These are phyloP conservation scores for Phylloporus rhodoxanthus DNA, from an alignment of 768 basidiomycete genomes.

Conservation along the genomic window DNA sequence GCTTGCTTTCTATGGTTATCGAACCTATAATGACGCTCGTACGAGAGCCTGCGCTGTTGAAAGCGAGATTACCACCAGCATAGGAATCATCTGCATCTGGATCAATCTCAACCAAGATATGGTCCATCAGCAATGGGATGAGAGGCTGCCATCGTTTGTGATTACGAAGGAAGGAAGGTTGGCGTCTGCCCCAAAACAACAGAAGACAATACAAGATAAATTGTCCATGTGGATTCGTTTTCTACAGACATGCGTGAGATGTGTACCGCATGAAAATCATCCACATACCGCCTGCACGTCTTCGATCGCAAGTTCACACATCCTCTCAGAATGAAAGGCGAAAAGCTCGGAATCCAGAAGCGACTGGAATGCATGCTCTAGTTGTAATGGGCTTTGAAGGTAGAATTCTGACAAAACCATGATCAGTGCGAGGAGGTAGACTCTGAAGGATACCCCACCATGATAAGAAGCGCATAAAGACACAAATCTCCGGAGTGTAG, in stretches of 20 bases:
- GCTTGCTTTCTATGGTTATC: slow-evolving; percentile 78
- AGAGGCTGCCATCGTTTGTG: slow-evolving; percentile 81
- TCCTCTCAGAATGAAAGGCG: slow-evolving; percentile 84
- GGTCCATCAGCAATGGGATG: slow-evolving; percentile 78
- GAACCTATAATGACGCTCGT: slow-evolving; percentile 38
- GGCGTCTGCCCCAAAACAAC: slow-evolving; percentile 67
- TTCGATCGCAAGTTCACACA: slow-evolving; percentile 73
- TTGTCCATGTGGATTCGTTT: slow-evolving; percentile 79
- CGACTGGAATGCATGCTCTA: slow-evolving; percentile 75
- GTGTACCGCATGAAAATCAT: not conserved
- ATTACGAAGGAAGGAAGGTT: slow-evolving; percentile 65
- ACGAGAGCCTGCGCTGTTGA: slow-evolving; percentile 23
- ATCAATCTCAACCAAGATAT: slow-evolving; percentile 77
- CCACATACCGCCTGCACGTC: slow-evolving; percentile 59
- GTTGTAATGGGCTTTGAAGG: slow-evolving; percentile 74
- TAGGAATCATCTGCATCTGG: slow-evolving; percentile 62
- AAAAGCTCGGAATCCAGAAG: slow-evolving; percentile 85
- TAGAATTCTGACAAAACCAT: slow-evolving; percentile 61
- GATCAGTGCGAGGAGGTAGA: slow-evolving; percentile 4
- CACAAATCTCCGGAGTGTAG: slow-evolving; percentile 69
- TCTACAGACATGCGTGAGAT: slow-evolving; percentile 37
- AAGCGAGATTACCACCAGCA: slow-evolving; percentile 34
- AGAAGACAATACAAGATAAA: slow-evolving; percentile 75
- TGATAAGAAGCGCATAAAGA: slow-evolving; percentile 82
- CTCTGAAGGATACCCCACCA: slow-evolving; percentile 42